A percentile compares a stretch with the other conserved stretches of the same genome.
Conservation (phyloP, 164 flowering plant genomes). For the grape (Vitis vinifera) region DNA sequence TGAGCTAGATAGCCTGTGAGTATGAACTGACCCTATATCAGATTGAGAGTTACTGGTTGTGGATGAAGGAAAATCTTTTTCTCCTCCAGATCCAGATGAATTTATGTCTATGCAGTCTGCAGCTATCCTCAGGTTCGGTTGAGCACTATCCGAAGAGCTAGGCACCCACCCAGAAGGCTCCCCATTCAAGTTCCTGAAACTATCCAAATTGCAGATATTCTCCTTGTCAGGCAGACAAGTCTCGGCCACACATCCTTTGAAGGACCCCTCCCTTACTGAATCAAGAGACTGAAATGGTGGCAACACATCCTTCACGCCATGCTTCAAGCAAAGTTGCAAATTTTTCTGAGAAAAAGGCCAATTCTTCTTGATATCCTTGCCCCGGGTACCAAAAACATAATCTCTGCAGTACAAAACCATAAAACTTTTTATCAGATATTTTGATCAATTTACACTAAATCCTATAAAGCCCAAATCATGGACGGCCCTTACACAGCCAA, state of each 20-base stretch:
- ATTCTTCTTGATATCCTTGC: slow-evolving; percentile 61
- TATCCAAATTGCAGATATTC: slow-evolving; percentile 7
- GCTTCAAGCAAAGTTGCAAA: slow-evolving; percentile 75
- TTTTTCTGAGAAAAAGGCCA: slow-evolving; percentile 82
- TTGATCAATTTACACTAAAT: not conserved
- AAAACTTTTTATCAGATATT: not conserved
- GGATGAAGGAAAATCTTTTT: slow-evolving; percentile 31
- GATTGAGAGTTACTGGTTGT: slow-evolving; percentile 28
- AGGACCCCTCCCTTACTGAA: slow-evolving; percentile 32
- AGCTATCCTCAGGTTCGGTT: slow-evolving; percentile 17
- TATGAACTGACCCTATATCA: slow-evolving; percentile 30
- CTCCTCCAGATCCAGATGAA: slow-evolving; percentile 31
- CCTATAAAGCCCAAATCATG: not conserved
- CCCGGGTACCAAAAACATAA: slow-evolving; percentile 63
- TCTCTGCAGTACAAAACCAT: slow-evolving; percentile 54
- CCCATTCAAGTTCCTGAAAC: slow-evolving; percentile 3
- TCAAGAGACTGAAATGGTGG: slow-evolving; percentile 78
- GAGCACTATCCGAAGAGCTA: slow-evolving; percentile 12
- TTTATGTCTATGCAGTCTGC: slow-evolving; percentile 14
- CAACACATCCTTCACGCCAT: slow-evolving; percentile 71
- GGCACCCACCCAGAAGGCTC: slow-evolving; percentile 14
- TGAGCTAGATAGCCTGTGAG: slow-evolving; percentile 19
- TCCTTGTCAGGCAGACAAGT: slow-evolving; percentile 16
- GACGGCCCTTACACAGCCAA: not conserved
- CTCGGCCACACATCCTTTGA: slow-evolving; percentile 14